Evolutionary conservation across 2,329 filamentous ascomycete species (phyloP).

Genomic region (Diaporthe longicolla): DNA sequence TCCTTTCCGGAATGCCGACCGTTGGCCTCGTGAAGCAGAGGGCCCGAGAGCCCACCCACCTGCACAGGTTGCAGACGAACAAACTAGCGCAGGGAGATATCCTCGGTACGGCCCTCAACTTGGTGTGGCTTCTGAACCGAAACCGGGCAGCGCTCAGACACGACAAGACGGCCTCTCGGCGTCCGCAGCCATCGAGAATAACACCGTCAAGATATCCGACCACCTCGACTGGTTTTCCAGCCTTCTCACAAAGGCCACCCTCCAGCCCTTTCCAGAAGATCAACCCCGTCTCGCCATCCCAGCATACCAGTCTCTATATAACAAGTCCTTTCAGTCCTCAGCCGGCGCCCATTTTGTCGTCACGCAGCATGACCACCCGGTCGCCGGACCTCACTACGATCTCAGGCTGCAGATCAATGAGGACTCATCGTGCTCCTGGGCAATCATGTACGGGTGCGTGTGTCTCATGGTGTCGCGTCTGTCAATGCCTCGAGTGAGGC

Average conservation of each 20-base stretch:
- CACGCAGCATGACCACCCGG: constrained; percentile 80
- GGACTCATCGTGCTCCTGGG: constrained; percentile 75
- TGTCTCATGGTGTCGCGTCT: neutral
- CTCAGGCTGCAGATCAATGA: constrained; percentile 78
- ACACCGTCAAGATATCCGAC: constrained; percentile 53
- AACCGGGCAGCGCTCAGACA: neutral
- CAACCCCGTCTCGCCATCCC: constrained; percentile 53
- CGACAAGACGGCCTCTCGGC: constrained; percentile 25
- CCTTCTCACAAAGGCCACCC: constrained; percentile 50
- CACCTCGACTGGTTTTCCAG: constrained; percentile 57
- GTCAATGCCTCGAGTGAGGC: neutral
- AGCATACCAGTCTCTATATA: constrained; percentile 56
- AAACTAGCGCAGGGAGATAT: neutral
- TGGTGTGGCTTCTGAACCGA: neutral
- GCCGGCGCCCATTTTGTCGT: constrained; percentile 73
- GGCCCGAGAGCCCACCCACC: neutral
- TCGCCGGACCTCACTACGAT: constrained; percentile 79
- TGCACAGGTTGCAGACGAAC: too few relatives aligned
- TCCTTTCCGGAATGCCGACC: constrained; percentile 47
- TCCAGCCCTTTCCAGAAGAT: constrained; percentile 44
- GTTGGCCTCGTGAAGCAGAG: constrained; percentile 38
- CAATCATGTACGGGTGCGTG: constrained; percentile 68
- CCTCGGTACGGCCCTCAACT: neutral
- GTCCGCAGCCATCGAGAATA: constrained; percentile 58
- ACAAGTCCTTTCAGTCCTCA: constrained; percentile 48